Conservation (phyloP, 225 moss, liverwort and hornwort species). For the Pseudoscleropodium purum region DNA sequence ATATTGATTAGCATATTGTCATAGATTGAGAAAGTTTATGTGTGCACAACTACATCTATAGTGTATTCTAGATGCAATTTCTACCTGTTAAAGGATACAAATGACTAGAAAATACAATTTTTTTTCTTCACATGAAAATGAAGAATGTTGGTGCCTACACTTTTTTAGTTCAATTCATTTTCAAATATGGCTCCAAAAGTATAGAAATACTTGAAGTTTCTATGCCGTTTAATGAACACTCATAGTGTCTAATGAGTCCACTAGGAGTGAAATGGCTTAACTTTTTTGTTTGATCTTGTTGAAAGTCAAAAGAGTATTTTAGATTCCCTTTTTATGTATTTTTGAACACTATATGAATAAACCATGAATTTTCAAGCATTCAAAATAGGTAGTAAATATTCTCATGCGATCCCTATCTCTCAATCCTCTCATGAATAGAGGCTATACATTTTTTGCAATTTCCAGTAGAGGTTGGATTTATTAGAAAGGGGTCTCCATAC, state of each 20-base stretch:
- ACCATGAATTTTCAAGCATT: neutral
- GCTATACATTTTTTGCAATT: neutral
- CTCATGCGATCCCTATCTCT: accelerated
- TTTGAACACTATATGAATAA: accelerated
- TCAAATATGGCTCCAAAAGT: accelerated
- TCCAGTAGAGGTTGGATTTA: accelerated
- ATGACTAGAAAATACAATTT: neutral
- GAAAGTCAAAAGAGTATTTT: neutral
- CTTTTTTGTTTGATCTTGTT: neutral
- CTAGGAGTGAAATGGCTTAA: neutral
- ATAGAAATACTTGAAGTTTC: neutral
- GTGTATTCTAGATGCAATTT: neutral
- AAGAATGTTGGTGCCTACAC: neutral
- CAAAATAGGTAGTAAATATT: no score
- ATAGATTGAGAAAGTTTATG: accelerated
- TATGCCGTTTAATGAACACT: accelerated
- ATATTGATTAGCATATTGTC: accelerated
- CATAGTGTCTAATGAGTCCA: neutral
- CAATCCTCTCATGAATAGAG: neutral
- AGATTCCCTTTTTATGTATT: neutral
- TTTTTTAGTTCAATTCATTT: neutral
- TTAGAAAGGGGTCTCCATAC: neutral
- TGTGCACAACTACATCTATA: accelerated
- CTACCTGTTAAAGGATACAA: neutral
- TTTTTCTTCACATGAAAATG: neutral